These are phyloP conservation scores for Rubia balearica DNA, from an alignment of 305 asterid species.

Conservation along the genomic window DNA sequence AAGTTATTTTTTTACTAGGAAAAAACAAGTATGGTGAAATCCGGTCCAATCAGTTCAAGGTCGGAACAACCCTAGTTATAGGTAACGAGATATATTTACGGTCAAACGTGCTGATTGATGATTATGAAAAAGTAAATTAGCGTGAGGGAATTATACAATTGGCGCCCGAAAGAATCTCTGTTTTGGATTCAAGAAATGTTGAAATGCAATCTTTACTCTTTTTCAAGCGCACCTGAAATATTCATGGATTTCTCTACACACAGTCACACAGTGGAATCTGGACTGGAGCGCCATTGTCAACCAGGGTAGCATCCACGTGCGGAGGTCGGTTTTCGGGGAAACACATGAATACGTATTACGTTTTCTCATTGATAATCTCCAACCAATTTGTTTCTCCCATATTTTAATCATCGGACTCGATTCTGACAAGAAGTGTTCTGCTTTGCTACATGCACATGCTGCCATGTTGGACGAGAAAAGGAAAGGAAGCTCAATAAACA, in stretches of 20 bases:
- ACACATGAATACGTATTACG: slow-evolving; percentile 10
- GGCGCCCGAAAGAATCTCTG: background rate
- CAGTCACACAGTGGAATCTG: background rate
- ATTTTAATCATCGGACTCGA: slow-evolving; percentile 8
- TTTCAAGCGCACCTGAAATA: background rate
- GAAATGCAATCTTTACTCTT: no score
- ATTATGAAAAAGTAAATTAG: no score
- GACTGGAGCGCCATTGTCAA: slow-evolving; percentile 14
- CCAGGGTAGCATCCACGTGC: slow-evolving; percentile 25
- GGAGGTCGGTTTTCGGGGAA: slow-evolving; percentile 19
- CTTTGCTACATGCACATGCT: background rate
- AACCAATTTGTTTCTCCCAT: background rate
- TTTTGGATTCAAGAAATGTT: background rate
- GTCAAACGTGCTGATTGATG: no score
- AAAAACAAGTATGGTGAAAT: no score
- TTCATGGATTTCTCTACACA: background rate
- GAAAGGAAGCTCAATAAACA: background rate
- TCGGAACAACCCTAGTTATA: no score
- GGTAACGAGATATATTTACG: no score
- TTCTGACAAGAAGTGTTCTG: background rate
- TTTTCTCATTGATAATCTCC: background rate
- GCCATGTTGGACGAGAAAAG: background rate
- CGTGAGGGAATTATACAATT: no score
- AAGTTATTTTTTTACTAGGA: no score
- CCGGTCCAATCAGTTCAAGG: no score